phyloP scores from a whole-genome alignment of 495 filamentous ascomycete genomes.

The Delitschia confertaspora region DNA sequence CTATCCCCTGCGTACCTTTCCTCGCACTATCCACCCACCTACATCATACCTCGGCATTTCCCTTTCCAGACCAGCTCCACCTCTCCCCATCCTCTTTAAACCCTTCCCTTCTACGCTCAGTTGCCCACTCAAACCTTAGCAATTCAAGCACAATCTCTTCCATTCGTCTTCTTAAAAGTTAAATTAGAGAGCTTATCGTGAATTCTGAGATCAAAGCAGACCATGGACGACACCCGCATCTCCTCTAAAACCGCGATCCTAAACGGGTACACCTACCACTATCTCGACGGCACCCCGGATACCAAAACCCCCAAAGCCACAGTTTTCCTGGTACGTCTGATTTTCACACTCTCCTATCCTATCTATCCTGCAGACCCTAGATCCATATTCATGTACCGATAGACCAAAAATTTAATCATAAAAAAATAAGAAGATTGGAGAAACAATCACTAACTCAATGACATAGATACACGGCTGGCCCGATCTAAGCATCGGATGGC shows the following conservation, averaged over 20 bases:
- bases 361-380: neutral
- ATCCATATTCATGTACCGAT: too few relatives aligned
- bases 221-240: conserved; percentile 53
- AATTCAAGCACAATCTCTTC: conserved; percentile 30
- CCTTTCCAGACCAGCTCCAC: too few relatives aligned
- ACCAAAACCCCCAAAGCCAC: conserved; percentile 48
- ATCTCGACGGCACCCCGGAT: conserved; percentile 55
- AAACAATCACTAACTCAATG: neutral
- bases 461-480: conserved; percentile 55
- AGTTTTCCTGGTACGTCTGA: conserved; percentile 51
- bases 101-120: neutral
- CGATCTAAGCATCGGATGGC: conserved; percentile 65
- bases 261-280: conserved; percentile 59
- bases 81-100: neutral
- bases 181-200: conserved; percentile 34
- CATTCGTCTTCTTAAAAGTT: conserved; percentile 32
- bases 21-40: too few relatives aligned
- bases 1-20: too few relatives aligned
- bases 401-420: too few relatives aligned
- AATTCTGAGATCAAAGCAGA: conserved; percentile 45
- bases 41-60: too few relatives aligned
- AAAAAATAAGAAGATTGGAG: neutral
- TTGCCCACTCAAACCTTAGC: conserved; percentile 1
- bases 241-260: conserved; percentile 51
- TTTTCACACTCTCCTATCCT: too few relatives aligned